Conservation (phyloP, 768 basidiomycete species). For the Pisolithus marmoratus region DNA sequence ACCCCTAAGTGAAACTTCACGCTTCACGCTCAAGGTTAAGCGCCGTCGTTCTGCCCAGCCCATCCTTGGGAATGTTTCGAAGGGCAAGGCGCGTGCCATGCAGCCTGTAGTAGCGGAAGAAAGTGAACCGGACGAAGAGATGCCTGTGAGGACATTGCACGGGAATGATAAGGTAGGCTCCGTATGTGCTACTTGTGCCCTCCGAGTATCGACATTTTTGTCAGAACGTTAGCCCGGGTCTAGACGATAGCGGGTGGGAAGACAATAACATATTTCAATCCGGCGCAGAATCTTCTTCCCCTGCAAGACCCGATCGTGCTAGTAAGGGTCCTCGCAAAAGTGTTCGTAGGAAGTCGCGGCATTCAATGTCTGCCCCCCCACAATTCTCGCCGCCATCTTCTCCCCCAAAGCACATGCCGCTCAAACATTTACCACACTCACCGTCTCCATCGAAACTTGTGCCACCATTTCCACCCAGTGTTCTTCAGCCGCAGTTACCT, state of each 20-base stretch:
- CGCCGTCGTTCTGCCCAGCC: constrained; percentile 77
- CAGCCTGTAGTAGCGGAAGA: constrained; percentile 57
- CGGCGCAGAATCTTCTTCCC: constrained; percentile 84
- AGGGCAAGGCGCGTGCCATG: constrained; percentile 28
- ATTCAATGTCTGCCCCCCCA: constrained; percentile 69
- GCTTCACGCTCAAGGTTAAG: constrained; percentile 49
- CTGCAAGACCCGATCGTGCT: constrained; percentile 55
- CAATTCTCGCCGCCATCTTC: constrained; percentile 42
- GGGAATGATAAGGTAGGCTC: constrained; percentile 52
- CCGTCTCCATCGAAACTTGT: constrained; percentile 55
- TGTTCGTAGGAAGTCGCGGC: constrained; percentile 48
- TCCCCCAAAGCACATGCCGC: constrained; percentile 25
- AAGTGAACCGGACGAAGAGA: constrained; percentile 63
- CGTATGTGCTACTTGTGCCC: not conserved
- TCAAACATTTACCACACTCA: constrained; percentile 26
- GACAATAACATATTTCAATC: constrained; percentile 89
- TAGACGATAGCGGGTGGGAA: constrained; percentile 82
- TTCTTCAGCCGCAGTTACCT: constrained; percentile 25
- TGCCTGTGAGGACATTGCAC: constrained; percentile 54
- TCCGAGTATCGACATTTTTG: too few species aligned
- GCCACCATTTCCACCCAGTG: constrained; percentile 41
- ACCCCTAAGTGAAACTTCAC: constrained; percentile 7
- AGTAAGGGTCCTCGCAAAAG: constrained; percentile 40
- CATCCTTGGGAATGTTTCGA: constrained; percentile 46
- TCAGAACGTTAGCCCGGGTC: constrained; percentile 4